These are phyloP conservation scores for Metarhizium album DNA, from an alignment of 2,329 filamentous ascomycete species.

Conservation along the genomic window DNA sequence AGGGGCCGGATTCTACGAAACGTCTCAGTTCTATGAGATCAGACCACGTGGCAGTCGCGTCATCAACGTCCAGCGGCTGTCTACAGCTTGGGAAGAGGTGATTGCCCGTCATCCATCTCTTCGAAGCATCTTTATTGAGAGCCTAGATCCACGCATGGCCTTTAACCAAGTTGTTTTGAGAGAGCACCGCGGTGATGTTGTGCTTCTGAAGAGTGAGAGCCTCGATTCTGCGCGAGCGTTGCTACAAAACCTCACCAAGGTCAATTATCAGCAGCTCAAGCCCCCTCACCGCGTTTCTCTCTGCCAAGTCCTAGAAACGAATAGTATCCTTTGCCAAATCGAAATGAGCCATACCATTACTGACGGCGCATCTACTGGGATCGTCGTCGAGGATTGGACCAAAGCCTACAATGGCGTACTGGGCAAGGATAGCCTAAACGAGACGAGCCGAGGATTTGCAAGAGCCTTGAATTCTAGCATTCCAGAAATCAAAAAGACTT, in stretches of 20 bases:
- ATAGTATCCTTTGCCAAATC: slow-evolving; percentile 15
- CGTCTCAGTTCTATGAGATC: slow-evolving; percentile 12
- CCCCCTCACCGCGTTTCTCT: slow-evolving; percentile 2
- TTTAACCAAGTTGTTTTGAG: slow-evolving; percentile 7
- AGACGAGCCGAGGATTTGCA: slow-evolving; percentile 3
- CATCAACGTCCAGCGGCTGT: slow-evolving; percentile 3
- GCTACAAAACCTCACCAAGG: not conserved
- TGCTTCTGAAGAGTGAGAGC: not conserved
- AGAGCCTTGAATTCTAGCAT: slow-evolving; percentile 1
- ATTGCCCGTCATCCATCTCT: slow-evolving; percentile 7
- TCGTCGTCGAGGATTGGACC: slow-evolving; percentile 7
- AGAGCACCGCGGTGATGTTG: not conserved
- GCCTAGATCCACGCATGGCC: not conserved
- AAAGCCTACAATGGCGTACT: slow-evolving; percentile 1
- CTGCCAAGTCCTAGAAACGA: not conserved
- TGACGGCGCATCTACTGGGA: slow-evolving; percentile 21
- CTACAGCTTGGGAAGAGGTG: slow-evolving; percentile 9
- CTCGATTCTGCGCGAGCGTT: not conserved
- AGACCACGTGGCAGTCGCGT: not conserved
- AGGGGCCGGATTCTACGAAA: slow-evolving; percentile 8
- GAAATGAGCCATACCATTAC: slow-evolving; percentile 25
- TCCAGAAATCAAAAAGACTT: slow-evolving; percentile 3
- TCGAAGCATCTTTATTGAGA: slow-evolving; percentile 8
- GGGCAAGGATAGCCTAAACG: not conserved
- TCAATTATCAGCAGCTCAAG: slow-evolving; percentile 1